These are phyloP conservation scores for Tetradesmus obliquus DNA, from an alignment of 139 green algal genomes.

Conservation along the genomic window DNA sequence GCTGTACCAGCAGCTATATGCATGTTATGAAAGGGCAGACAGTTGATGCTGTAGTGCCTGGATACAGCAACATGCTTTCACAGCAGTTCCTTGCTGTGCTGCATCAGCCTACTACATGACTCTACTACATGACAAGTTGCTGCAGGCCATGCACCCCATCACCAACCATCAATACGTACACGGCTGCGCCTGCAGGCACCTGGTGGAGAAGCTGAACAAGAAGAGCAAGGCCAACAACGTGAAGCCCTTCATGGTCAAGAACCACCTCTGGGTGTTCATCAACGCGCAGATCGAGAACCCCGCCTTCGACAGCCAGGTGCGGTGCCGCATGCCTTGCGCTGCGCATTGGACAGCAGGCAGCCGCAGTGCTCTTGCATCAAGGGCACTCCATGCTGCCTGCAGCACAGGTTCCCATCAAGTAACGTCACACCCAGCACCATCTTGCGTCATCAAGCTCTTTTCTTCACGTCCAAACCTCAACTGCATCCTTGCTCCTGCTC, in stretches of 20 bases:
- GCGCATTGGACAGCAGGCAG: not conserved
- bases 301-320: conserved; percentile 97
- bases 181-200: conserved; percentile 63
- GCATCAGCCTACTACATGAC: too few species aligned
- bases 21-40: too few species aligned
- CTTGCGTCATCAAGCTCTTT: not conserved
- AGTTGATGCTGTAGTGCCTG: too few species aligned
- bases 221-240: conserved; percentile 95
- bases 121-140: too few species aligned
- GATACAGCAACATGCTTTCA: too few species aligned
- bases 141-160: too few species aligned
- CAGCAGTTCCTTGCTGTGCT: too few species aligned
- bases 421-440: not conserved
- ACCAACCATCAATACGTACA: too few species aligned
- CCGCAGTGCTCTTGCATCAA: not conserved
- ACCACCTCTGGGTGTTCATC: conserved; percentile 98
- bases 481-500: too few species aligned
- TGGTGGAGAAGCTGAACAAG: conserved; percentile 93
- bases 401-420: not conserved
- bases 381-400: not conserved
- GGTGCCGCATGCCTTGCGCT: not conserved
- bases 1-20: too few species aligned
- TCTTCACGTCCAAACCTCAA: too few species aligned
- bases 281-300: conserved; percentile 98
- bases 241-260: conserved; percentile 98